These are phyloP conservation scores for Copromyces sp. DNA, from an alignment of 495 filamentous ascomycete genomes.

Conservation along the genomic window DNA sequence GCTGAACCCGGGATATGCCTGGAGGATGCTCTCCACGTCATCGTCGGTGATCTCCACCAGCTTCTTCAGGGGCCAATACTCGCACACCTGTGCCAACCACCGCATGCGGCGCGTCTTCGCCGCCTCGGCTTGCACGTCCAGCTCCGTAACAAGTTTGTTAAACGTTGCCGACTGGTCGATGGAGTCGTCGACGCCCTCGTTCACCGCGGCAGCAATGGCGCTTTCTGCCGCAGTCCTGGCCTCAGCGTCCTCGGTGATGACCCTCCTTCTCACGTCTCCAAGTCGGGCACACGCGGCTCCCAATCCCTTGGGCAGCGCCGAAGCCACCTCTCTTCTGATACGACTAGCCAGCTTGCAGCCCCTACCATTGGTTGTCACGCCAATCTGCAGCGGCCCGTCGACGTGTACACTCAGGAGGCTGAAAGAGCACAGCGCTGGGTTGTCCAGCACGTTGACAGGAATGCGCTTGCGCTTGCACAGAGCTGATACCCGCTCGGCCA, in stretches of 20 bases:
- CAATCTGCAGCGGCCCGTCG: slow-evolving; percentile 88
- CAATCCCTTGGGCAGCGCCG: slow-evolving; percentile 67
- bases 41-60: slow-evolving; percentile 68
- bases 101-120: slow-evolving; percentile 74
- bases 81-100: slow-evolving; percentile 93
- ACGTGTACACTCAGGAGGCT: slow-evolving; percentile 77
- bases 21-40: slow-evolving; percentile 64
- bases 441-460: slow-evolving; percentile 86
- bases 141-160: slow-evolving; percentile 68
- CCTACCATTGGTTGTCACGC: slow-evolving; percentile 89
- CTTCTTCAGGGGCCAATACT: slow-evolving; percentile 89
- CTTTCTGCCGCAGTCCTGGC: slow-evolving; percentile 16
- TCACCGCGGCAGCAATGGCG: slow-evolving; percentile 27
- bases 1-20: slow-evolving; percentile 43
- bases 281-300: slow-evolving; percentile 71
- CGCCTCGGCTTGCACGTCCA: slow-evolving; percentile 50
- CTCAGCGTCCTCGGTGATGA: slow-evolving; percentile 53
- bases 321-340: slow-evolving; percentile 79
- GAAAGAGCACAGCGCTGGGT: slow-evolving; percentile 82
- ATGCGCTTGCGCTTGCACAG: slow-evolving; percentile 73
- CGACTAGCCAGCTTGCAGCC: slow-evolving; percentile 90
- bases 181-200: slow-evolving; percentile 64
- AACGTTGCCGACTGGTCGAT: slow-evolving; percentile 77
- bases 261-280: slow-evolving; percentile 62
- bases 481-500: slow-evolving; percentile 58